These are phyloP conservation scores for Cryphonectria parasitica DNA, from an alignment of 2,329 filamentous ascomycete genomes.

Conservation along the genomic window DNA sequence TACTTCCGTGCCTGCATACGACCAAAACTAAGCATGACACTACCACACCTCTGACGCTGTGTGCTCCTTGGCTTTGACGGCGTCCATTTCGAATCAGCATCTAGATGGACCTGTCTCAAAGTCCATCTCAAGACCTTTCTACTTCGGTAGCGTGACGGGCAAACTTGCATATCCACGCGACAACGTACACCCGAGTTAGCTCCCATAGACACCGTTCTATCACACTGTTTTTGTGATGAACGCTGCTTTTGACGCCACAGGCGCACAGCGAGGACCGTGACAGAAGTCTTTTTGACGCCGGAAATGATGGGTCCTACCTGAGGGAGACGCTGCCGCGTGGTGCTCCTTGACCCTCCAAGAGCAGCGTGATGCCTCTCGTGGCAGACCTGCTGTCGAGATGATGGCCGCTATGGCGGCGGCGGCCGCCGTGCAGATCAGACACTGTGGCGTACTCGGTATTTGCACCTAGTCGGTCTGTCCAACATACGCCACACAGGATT, in stretches of 20 bases:
- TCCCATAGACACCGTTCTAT: background rate
- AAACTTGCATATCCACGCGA: background rate
- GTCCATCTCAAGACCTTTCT: no score
- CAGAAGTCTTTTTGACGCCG: no score
- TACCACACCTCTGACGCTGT: no score
- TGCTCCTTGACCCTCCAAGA: background rate
- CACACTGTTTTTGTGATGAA: background rate
- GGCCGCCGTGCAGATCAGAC: background rate
- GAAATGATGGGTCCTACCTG: no score
- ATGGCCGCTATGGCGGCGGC: background rate
- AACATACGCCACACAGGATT: background rate
- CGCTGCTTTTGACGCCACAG: background rate
- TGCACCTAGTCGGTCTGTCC: background rate
- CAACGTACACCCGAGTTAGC: background rate
- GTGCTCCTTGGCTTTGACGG: no score
- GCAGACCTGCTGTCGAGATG: background rate
- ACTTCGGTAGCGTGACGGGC: background rate
- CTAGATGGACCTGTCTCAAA: no score
- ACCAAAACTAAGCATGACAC: no score
- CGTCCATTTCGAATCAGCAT: background rate
- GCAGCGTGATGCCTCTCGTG: no score
- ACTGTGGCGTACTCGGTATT: background rate
- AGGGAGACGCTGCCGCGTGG: no score
- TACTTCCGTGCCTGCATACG: no score
- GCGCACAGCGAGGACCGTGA: background rate